These are phyloP conservation scores for Colletotrichum tanaceti DNA, from an alignment of 2,329 filamentous ascomycete species.

Conservation along the genomic window DNA sequence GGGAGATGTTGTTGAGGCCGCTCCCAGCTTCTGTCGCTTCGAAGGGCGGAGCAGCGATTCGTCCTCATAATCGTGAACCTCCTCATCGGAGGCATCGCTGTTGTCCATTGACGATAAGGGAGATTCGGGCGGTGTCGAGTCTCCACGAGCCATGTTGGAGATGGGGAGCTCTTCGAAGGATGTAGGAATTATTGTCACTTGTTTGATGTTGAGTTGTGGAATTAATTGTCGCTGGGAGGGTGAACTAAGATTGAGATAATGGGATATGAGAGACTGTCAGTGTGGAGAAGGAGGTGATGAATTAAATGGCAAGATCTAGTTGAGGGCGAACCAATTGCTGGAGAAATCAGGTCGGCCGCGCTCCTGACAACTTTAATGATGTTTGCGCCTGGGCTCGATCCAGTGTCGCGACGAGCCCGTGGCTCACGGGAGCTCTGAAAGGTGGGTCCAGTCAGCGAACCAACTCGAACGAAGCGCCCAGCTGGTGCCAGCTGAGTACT, in stretches of 20 bases:
- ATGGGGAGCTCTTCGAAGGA: constrained; percentile 28
- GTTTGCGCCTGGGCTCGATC: constrained; percentile 38
- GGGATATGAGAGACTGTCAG: not conserved
- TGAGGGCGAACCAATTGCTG: constrained; percentile 19
- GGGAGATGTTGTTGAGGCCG: constrained; percentile 56
- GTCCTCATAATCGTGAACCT: constrained; percentile 44
- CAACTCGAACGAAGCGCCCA: constrained; percentile 17
- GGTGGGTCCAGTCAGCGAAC: constrained; percentile 26
- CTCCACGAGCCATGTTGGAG: constrained; percentile 33
- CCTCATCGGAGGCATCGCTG: constrained; percentile 40
- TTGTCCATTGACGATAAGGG: constrained; percentile 40
- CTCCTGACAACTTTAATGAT: constrained; percentile 33
- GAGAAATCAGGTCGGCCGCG: not conserved
- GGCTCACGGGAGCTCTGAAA: constrained; percentile 33
- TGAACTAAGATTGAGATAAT: not conserved
- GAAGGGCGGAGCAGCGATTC: constrained; percentile 48
- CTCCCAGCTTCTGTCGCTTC: constrained; percentile 52
- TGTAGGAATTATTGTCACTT: constrained; percentile 17
- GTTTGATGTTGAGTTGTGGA: constrained; percentile 8
- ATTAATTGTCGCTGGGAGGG: constrained; percentile 1
- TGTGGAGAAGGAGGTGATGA: not conserved
- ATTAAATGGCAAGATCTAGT: not conserved
- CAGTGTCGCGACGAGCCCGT: constrained; percentile 33
- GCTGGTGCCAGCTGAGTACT: not conserved
- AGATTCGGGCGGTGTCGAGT: constrained; percentile 38